Base-by-base conservation (phyloP, 108 stramenopile genomes). In the Skeletonema potamos region DNA sequence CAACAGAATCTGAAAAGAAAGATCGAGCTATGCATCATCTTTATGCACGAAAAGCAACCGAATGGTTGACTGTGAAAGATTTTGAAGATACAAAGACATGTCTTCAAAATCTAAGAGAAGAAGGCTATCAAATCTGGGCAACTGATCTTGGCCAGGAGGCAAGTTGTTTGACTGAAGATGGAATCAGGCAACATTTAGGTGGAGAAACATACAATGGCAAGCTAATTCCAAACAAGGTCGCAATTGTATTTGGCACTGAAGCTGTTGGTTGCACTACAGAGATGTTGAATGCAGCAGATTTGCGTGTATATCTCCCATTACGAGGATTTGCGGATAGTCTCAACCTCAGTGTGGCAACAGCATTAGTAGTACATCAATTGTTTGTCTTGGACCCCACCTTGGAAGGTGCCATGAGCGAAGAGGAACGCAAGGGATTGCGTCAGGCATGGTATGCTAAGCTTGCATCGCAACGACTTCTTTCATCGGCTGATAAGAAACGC, bases 161-260 rank as follows among this genome's bases (percentile, higher is more conserved):
- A 7, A 72, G 76, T 32, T 83, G 87, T 58, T 58, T 93, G 43
- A 82, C 79, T 4, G 70, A 58, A 20, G 72, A 79, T 34, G 85
- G 41, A 8, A 39, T 89, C 11, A 9, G 33, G 24, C 36, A 73
- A 57, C 26, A 68, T 54, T 44, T 68, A 12, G 56, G 57, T 15
- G 62, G 60, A 70, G 73, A 43, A 11, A 60, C 55, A n/a, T 65
- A 57, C 62, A 15, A 32, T 62, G 58, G 58, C 32, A 74, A 82
- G 37, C 15, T 77, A 18, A 67, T 96, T n/a, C 96, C 96, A 7
- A 70, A 83, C n/a, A 90, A 89, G 63, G 61, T 97, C 20, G 96
- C 96, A 30, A 84, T 97, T 68, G 92, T 94, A 4, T 87, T 97
- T 76, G 96, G 96, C 37, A 95, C 92, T 2, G 96, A 97, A 81